phyloP scores from a whole-genome alignment of 805 yeast species.

The Brettanomyces custersianus region DNA sequence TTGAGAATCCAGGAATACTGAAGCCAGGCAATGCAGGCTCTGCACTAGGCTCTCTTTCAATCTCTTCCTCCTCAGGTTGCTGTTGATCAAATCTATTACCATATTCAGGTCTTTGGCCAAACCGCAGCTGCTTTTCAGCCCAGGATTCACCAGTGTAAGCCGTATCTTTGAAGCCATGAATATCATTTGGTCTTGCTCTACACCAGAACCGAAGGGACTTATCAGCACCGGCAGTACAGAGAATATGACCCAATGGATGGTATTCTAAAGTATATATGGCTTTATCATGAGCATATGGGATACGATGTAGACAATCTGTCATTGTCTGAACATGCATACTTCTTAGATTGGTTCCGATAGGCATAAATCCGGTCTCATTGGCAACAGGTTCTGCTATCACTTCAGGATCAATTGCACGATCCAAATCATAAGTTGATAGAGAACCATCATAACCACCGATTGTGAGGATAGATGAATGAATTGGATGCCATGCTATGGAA shows the following conservation, averaged over 20 bases:
- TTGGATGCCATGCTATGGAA: constrained; percentile 87
- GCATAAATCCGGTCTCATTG: constrained; percentile 9
- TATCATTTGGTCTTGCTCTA: constrained; percentile 85
- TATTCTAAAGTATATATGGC: constrained; percentile 85
- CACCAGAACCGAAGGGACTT: constrained; percentile 92
- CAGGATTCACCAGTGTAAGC: constrained; percentile 48
- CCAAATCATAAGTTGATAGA: constrained; percentile 65
- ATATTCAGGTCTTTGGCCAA: constrained; percentile 2
- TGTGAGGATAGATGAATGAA: constrained; percentile 68
- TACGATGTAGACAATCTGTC: constrained; percentile 32
- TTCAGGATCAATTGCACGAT: constrained; percentile 32
- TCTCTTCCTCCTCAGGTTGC: background rate
- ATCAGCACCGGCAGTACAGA: constrained; percentile 91
- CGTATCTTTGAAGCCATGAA: constrained; percentile 70
- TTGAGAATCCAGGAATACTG: constrained; percentile 12
- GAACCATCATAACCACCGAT: constrained; percentile 90
- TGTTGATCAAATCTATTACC: background rate
- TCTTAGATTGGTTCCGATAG: constrained; percentile 1
- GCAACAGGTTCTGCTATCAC: background rate
- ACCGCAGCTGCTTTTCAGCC: constrained; percentile 17
- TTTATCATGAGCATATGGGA: constrained; percentile 92
- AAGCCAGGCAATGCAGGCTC: constrained; percentile 9
- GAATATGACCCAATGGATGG: constrained; percentile 88
- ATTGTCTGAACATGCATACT: constrained; percentile 5
- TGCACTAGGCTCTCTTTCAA: background rate